A percentile compares a stretch with the other conserved stretches of the same genome.
phyloP scores from a whole-genome alignment of 805 yeast species.

The Priceomyces fermenticarens region DNA sequence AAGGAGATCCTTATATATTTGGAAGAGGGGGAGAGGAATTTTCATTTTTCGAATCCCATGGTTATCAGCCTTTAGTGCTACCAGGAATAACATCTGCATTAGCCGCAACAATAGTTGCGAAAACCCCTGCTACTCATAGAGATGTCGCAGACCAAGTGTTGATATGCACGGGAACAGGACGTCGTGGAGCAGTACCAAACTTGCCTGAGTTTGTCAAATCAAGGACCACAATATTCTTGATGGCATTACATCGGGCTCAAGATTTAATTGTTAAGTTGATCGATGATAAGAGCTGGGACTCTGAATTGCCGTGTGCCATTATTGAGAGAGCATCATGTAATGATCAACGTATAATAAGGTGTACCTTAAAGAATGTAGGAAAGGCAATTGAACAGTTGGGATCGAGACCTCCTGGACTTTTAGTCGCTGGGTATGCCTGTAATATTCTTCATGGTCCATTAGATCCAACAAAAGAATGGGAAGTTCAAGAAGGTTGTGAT shows the following conservation, averaged over 20 bases:
- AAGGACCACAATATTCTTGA: conserved; percentile 82
- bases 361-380: conserved; percentile 63
- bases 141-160: conserved; percentile 90
- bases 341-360: conserved; percentile 82
- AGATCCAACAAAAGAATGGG: conserved; percentile 33
- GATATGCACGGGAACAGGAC: conserved; percentile 92
- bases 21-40: conserved; percentile 97
- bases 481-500: conserved; percentile 45
- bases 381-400: conserved; percentile 75
- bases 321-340: conserved; percentile 92
- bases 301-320: conserved; percentile 72
- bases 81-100: conserved; percentile 91
- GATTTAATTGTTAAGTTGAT: conserved; percentile 50
- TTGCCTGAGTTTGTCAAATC: conserved; percentile 70
- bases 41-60: conserved; percentile 62
- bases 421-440: conserved; percentile 81
- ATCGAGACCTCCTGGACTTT: conserved; percentile 88
- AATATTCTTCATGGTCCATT: conserved; percentile 38
- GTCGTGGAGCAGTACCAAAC: conserved; percentile 76
- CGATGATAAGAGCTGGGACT: conserved; percentile 58
- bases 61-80: conserved; percentile 68
- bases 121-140: conserved; percentile 88
- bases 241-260: conserved; percentile 80
- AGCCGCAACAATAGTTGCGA: conserved; percentile 78
- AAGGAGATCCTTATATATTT: conserved; percentile 95